phyloP scores from a whole-genome alignment of 1,284 basidiomycete genomes.

The Moesziomyces parantarcticus region DNA sequence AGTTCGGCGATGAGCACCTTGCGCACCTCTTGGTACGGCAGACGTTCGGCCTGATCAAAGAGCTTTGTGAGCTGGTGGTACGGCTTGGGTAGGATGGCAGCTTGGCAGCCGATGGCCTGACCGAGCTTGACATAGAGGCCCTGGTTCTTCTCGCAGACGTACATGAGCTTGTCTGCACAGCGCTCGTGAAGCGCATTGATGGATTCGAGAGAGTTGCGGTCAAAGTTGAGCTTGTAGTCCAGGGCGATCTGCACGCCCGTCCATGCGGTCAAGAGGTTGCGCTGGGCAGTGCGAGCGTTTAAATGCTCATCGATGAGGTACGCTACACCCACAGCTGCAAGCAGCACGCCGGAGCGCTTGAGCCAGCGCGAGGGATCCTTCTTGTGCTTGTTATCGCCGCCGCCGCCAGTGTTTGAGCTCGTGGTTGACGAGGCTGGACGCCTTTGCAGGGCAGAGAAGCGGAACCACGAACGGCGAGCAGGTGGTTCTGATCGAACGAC shows the following conservation, averaged over 20 bases:
- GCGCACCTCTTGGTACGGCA: constrained; percentile 46
- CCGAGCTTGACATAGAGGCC: constrained; percentile 61
- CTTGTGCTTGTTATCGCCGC: not conserved
- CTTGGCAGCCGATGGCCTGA: constrained; percentile 59
- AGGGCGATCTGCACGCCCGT: constrained; percentile 54
- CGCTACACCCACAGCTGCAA: constrained; percentile 9
- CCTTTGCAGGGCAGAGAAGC: constrained; percentile 8
- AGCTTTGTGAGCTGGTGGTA: constrained; percentile 58
- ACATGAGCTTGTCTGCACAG: constrained; percentile 52
- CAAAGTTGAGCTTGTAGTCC: constrained; percentile 64
- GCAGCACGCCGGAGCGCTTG: constrained; percentile 13
- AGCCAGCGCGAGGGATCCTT: constrained; percentile 8
- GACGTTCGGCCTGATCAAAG: constrained; percentile 58
- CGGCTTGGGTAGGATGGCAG: constrained; percentile 59
- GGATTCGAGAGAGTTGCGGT: constrained; percentile 42
- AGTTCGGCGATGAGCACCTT: constrained; percentile 54
- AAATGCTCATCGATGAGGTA: constrained; percentile 46
- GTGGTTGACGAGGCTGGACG: constrained; percentile 5
- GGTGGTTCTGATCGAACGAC: constrained; percentile 20
- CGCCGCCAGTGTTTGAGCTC: not conserved
- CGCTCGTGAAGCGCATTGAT: constrained; percentile 60
- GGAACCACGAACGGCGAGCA: constrained; percentile 26
- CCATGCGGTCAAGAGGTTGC: constrained; percentile 53
- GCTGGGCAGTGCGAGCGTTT: constrained; percentile 45
- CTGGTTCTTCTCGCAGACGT: constrained; percentile 58